Evolutionary conservation across 805 yeast species (phyloP), one percentile per base, ranked within the genome.

Genomic region (Yarrowia sp.): DNA sequence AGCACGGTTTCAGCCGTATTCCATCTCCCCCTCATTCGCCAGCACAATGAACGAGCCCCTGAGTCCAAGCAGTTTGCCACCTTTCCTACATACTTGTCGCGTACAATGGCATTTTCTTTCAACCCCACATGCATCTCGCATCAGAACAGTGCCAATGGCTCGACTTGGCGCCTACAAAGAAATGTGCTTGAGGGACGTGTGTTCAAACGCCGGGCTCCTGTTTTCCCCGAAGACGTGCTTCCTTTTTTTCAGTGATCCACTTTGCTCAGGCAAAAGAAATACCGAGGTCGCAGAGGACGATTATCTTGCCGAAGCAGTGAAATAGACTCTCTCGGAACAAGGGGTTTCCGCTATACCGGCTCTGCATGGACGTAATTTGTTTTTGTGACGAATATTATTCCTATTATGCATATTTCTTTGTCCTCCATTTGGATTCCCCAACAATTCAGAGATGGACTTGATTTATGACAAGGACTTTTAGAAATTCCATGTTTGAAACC

Each of bases 171-270:
- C 32, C 7, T 26, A 26, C 32, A 26, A 26, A 26, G 32, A 26
- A 26, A 26, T 5, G 32, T 26, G 32, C 32, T 5, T 26, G 32
- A 26, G 32, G 32, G 15, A 19, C 49, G 16, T 16, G 49, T 45
- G 49, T 10, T 45, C 49, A 45, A 45, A 45, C 16, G 49, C 49
- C 49, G 49, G 11, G 49, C 19, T 45, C 49, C 32, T 19, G 11
- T 11, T 45, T 7, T 45, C 9, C 16, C 46, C 46, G 46, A 26
- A 26, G 32, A 26, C 32, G 32, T 26, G 32, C 32, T 26, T 26
- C 32, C 32, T 26, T 26, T 26, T 26, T 26, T 26, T 26, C 32
- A 26, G 32, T 26, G 32, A 3, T 26, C 32, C 32, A 26, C 32
- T 26, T 26, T 26, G 32, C 32, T 5, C 32, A 43, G 22, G 43